These are phyloP conservation scores for Hirschfeldia incana DNA, from an alignment of 345 rosid species.

Conservation along the genomic window DNA sequence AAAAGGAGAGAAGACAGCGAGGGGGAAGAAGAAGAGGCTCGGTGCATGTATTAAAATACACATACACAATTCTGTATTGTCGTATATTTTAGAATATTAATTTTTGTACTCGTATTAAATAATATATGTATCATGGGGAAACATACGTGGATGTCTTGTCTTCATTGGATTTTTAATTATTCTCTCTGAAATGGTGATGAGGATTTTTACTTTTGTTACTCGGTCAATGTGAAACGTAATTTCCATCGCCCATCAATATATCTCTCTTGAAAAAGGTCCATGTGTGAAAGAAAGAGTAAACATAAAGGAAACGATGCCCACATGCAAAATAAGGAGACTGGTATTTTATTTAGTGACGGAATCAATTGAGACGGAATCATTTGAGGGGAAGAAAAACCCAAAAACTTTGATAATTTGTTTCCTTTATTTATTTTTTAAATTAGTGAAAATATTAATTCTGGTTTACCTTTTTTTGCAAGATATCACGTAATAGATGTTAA, in stretches of 20 bases:
- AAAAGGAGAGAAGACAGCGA: slow-evolving; percentile 5
- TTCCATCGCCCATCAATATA: not conserved
- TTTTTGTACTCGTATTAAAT: not conserved
- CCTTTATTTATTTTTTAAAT: not conserved
- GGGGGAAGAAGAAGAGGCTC: slow-evolving; percentile 11
- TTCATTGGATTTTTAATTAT: not conserved
- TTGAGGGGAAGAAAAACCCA: not conserved
- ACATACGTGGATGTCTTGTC: slow-evolving; percentile 7
- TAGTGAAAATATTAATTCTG: not conserved
- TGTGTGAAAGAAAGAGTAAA: not conserved
- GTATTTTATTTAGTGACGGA: not conserved
- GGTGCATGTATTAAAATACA: slow-evolving; percentile 3
- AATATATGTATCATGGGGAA: not conserved
- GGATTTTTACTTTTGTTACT: not conserved
- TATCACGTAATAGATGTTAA: too few relatives aligned
- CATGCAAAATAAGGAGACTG: not conserved
- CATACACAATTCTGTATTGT: not conserved
- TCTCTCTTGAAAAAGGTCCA: not conserved
- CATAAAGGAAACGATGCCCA: not conserved
- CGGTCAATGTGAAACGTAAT: slow-evolving; percentile 8
- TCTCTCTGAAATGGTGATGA: not conserved
- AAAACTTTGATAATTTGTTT: not conserved
- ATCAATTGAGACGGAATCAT: not conserved
- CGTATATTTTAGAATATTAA: not conserved
- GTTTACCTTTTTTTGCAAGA: not conserved